A percentile compares a stretch with the other conserved stretches of the same genome.
Conservation (phyloP, 306 rosid species). For the Argentina anserina region DNA sequence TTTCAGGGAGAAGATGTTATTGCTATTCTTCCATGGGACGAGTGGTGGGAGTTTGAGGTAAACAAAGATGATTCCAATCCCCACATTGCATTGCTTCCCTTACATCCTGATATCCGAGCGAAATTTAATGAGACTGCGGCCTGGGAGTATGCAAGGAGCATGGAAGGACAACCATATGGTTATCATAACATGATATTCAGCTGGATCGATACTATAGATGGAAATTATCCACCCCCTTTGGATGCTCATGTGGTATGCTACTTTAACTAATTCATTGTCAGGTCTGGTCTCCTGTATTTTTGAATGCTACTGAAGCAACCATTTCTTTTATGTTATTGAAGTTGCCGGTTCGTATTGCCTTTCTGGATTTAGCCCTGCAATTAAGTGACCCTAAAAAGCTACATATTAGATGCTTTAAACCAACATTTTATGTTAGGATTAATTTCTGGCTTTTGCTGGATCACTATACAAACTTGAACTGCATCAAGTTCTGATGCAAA, state of each 20-base stretch:
- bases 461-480: not conserved
- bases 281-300: constrained; percentile 12
- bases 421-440: not conserved
- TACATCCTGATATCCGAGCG: constrained; percentile 77
- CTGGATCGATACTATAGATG: constrained; percentile 83
- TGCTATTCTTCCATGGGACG: constrained; percentile 85
- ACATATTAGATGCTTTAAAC: not conserved
- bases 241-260: constrained; percentile 84
- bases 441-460: not conserved
- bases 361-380: not conserved
- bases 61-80: constrained; percentile 82
- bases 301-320: not conserved
- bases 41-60: constrained; percentile 93
- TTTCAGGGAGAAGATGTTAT: constrained; percentile 85
- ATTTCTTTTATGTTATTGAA: not conserved
- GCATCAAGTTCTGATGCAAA: constrained; percentile 4
- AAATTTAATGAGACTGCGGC: constrained; percentile 93
- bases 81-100: constrained; percentile 89
- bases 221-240: constrained; percentile 92
- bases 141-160: constrained; percentile 89
- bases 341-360: not conserved
- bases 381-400: not conserved
- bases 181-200: constrained; percentile 95
- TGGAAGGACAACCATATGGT: constrained; percentile 87
- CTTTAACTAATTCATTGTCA: constrained; percentile 9